These are phyloP conservation scores for Russula sp. DNA, from an alignment of 768 basidiomycete species.

Conservation along the genomic window DNA sequence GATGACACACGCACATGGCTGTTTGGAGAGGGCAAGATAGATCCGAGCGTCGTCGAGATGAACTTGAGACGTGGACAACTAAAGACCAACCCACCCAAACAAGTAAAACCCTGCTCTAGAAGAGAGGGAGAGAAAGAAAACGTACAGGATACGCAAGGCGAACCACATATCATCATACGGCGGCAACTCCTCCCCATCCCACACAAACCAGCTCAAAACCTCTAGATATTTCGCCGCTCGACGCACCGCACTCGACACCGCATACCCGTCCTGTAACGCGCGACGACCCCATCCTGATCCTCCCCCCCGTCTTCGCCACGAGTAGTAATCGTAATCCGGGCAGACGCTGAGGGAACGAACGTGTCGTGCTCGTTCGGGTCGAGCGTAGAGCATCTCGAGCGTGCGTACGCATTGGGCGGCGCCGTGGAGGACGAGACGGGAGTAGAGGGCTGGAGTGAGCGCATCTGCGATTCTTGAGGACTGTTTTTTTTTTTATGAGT, in stretches of 20 bases:
- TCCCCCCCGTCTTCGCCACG: no score
- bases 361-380: slow-evolving; percentile 57
- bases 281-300: slow-evolving; percentile 20
- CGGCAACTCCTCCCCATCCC: slow-evolving; percentile 60
- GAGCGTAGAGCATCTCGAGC: slow-evolving; percentile 51
- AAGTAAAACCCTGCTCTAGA: no score
- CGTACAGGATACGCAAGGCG: slow-evolving; percentile 58
- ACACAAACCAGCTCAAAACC: slow-evolving; percentile 57
- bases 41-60: slow-evolving; percentile 56
- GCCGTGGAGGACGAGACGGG: slow-evolving; percentile 45
- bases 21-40: slow-evolving; percentile 44
- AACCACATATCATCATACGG: slow-evolving; percentile 74
- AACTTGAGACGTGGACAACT: slow-evolving; percentile 63
- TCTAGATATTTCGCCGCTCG: slow-evolving; percentile 47
- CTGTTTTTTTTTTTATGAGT: slow-evolving; percentile 34
- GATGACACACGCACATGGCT: slow-evolving; percentile 49
- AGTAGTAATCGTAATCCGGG: slow-evolving; percentile 27
- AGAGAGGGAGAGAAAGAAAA: background rate
- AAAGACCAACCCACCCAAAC: background rate
- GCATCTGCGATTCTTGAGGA: slow-evolving; percentile 45
- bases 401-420: slow-evolving; percentile 55
- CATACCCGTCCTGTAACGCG: slow-evolving; percentile 30
- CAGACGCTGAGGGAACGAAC: slow-evolving; percentile 51
- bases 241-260: slow-evolving; percentile 48
- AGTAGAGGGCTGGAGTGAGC: slow-evolving; percentile 54